Conservation (phyloP, 2,329 filamentous ascomycete species). For the Sporothrix dimorphospora region DNA sequence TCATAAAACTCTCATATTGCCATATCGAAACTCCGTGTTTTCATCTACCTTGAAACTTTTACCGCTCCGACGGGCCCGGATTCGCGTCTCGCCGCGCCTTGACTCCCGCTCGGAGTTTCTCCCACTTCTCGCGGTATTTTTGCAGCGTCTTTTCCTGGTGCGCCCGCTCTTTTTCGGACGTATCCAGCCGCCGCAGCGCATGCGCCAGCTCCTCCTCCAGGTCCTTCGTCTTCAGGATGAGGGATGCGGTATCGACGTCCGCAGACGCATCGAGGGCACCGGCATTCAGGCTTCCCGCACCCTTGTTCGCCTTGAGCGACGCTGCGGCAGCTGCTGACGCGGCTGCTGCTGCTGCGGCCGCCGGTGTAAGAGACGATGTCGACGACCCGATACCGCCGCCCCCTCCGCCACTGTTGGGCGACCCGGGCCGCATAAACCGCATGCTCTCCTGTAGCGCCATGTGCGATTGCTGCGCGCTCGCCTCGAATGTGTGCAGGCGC, state of each 20-base stretch:
- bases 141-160: slow-evolving; percentile 60
- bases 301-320: slow-evolving; percentile 25
- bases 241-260: slow-evolving; percentile 46
- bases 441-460: slow-evolving; percentile 85
- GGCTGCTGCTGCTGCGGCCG: slow-evolving; percentile 20
- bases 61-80: slow-evolving; percentile 40
- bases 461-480: slow-evolving; percentile 84
- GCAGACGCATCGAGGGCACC: neutral
- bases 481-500: slow-evolving; percentile 90
- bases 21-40: neutral
- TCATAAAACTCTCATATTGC: neutral
- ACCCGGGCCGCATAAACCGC: slow-evolving; percentile 62
- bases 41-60: neutral
- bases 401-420: slow-evolving; percentile 44
- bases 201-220: slow-evolving; percentile 67
- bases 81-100: slow-evolving; percentile 58
- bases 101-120: slow-evolving; percentile 62
- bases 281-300: slow-evolving; percentile 8
- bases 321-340: slow-evolving; percentile 7
- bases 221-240: slow-evolving; percentile 51
- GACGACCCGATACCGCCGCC: slow-evolving; percentile 33
- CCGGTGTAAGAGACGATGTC: slow-evolving; percentile 22
- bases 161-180: slow-evolving; percentile 64
- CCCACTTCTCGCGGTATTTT: slow-evolving; percentile 65
- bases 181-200: slow-evolving; percentile 63